These are phyloP conservation scores for Babesia divergens DNA, from an alignment of 169 alveolate species.

Conservation along the genomic window DNA sequence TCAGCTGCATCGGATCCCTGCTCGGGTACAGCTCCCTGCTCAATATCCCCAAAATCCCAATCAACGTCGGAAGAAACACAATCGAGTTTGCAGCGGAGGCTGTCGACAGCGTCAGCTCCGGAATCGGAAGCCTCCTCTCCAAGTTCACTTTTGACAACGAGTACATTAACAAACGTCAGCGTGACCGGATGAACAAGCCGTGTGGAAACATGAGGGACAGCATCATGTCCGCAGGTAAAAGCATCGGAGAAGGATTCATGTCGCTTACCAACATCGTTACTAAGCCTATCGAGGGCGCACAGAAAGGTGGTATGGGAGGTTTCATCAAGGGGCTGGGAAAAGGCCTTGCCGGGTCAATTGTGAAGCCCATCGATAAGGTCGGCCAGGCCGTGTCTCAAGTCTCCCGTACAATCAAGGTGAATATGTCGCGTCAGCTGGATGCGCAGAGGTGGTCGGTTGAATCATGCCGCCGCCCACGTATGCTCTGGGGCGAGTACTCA, in stretches of 20 bases:
- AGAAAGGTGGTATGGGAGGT: conserved; percentile 86
- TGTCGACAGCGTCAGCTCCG: conserved; percentile 84
- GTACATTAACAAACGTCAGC: conserved; percentile 84
- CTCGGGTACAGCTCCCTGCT: conserved; percentile 86
- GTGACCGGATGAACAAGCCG: conserved; percentile 66
- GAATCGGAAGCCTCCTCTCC: conserved; percentile 80
- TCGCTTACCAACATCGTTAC: conserved; percentile 84
- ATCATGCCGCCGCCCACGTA: conserved; percentile 82
- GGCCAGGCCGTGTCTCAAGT: conserved; percentile 89
- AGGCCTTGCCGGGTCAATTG: conserved; percentile 89
- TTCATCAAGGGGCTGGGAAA: conserved; percentile 86
- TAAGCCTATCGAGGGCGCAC: conserved; percentile 90
- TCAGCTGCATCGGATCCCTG: conserved; percentile 77
- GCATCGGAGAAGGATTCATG: conserved; percentile 85
- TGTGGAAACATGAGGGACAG: conserved; percentile 82
- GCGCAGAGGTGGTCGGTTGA: conserved; percentile 40
- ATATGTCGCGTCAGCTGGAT: conserved; percentile 64
- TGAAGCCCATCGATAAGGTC: conserved; percentile 88
- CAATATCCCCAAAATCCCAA: conserved; percentile 85
- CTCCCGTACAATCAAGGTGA: conserved; percentile 85
- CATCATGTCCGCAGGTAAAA: conserved; percentile 80
- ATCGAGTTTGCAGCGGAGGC: conserved; percentile 85
- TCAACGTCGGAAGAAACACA: conserved; percentile 83
- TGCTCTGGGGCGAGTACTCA: conserved; percentile 85
- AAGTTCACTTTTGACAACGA: conserved; percentile 86